A percentile compares a stretch with the other conserved stretches of the same genome.
phyloP scores from a whole-genome alignment of 2,329 filamentous ascomycete genomes.

The Emydomyces testavorans region DNA sequence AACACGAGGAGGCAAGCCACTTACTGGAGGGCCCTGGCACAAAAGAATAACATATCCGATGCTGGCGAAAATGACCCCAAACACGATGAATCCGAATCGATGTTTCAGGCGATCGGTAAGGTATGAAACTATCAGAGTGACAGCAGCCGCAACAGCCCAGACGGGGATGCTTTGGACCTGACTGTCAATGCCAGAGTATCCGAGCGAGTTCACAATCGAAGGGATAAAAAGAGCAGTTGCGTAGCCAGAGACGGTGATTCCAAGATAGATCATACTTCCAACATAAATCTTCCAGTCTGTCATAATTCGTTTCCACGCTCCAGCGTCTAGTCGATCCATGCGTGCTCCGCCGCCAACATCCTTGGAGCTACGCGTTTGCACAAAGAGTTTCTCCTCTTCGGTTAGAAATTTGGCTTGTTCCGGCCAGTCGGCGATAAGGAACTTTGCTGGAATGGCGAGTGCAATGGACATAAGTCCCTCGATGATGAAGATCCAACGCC shows the following conservation, averaged over 20 bases:
- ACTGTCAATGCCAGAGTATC: slow-evolving; percentile 33
- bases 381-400: slow-evolving; percentile 21
- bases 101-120: slow-evolving; percentile 48
- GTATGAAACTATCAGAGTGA: slow-evolving; percentile 48
- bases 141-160: slow-evolving; percentile 51
- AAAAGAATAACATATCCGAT: slow-evolving; percentile 54
- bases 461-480: slow-evolving; percentile 27
- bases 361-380: slow-evolving; percentile 19
- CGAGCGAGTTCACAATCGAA: slow-evolving; percentile 35
- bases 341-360: slow-evolving; percentile 21
- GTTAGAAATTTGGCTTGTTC: slow-evolving; percentile 26
- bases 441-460: slow-evolving; percentile 21
- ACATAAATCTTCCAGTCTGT: slow-evolving; percentile 28
- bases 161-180: slow-evolving; percentile 52
- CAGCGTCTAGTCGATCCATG: slow-evolving; percentile 23
- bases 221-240: slow-evolving; percentile 31
- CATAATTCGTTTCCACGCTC: slow-evolving; percentile 23
- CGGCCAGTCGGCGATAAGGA: slow-evolving; percentile 26
- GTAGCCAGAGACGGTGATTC: slow-evolving; percentile 37
- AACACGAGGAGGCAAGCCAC: slow-evolving; percentile 40
- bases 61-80: slow-evolving; percentile 44
- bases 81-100: slow-evolving; percentile 54
- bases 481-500: slow-evolving; percentile 31
- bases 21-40: slow-evolving; percentile 26
- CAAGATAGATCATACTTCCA: slow-evolving; percentile 26